phyloP scores from a whole-genome alignment of 2,329 filamentous ascomycete genomes.

The Claviceps quebecensis region DNA sequence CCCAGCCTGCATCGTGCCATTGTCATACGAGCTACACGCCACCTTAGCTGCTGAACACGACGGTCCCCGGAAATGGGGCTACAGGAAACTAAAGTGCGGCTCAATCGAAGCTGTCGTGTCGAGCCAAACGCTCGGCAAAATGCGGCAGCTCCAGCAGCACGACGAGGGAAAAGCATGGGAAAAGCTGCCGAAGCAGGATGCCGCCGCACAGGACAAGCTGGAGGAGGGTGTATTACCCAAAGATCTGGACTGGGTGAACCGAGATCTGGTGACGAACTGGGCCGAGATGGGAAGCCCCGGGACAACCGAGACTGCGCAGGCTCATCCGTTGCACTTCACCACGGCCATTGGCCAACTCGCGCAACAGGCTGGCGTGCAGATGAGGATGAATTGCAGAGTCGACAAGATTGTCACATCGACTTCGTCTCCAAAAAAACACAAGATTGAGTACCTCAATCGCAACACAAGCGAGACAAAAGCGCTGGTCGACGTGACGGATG shows the following conservation, averaged over 20 bases:
- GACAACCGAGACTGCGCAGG: conserved; percentile 72
- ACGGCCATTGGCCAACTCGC: conserved; percentile 69
- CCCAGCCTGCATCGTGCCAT: conserved; percentile 65
- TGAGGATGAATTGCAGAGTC: conserved; percentile 53
- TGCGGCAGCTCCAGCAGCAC: conserved; percentile 10
- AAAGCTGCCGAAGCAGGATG: conserved; percentile 47
- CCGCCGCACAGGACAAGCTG: conserved; percentile 30
- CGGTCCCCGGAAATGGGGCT: conserved; percentile 73
- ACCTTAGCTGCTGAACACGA: conserved; percentile 74
- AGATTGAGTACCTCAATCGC: conserved; percentile 46
- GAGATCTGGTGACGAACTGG: conserved; percentile 53
- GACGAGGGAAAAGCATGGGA: conserved; percentile 36
- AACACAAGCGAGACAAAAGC: conserved; percentile 19
- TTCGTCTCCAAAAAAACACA: conserved; percentile 32
- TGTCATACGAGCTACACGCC: conserved; percentile 72
- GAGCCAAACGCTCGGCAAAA: conserved; percentile 19
- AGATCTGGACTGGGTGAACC: conserved; percentile 75
- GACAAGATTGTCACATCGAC: conserved; percentile 47
- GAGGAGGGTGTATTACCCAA: conserved; percentile 50
- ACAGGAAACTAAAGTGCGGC: conserved; percentile 65
- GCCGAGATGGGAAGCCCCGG: conserved; percentile 63
- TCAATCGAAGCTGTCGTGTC: conserved; percentile 30
- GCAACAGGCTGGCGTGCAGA: conserved; percentile 49
- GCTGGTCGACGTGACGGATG: conserved; percentile 35
- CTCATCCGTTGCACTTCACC: conserved; percentile 86